Base-by-base conservation (phyloP, 176 grass and related monocot genomes). In the Urochloa ruziziensis region DNA sequence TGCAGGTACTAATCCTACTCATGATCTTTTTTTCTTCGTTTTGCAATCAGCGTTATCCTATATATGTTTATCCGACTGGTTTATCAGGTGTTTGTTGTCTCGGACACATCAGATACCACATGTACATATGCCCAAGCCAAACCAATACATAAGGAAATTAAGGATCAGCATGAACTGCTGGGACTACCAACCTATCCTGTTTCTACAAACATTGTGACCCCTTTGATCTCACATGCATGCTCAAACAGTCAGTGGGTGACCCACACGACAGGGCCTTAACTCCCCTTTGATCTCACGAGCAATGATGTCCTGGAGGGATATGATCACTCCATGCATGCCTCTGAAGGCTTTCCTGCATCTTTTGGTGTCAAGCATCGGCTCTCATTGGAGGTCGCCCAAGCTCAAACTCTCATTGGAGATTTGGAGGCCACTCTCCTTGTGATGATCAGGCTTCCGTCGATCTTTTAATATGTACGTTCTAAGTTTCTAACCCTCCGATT, bases 191-290 rank as follows among this genome's bases (percentile, higher is more conserved):
- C 65, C 42, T 59, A 51, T 29, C 49, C 36, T 67, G 51, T 71
- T 62, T 30, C 62, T 76, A 33, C 17, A 60, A 34, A 62, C 65
- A 40, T 11, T 23, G 40, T 48, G 70, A 49, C 57, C 82, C 56
- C 19, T 39, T n/a, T 43, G 40, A 53, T 59, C 73, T 74, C 89
- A 86, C 86, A 92, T 89, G 90, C 86, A 92, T 89, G 90, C 30
- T 27, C 37, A 43, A 79, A 83, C 47, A 89, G 82, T 83, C 83
- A 74, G 27, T 52, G 66, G 84, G 89, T 17, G 57, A 46, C 44
- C 54, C 6, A 17, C 35, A n/a, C 54, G 25, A 73, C 65, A 84
- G 5, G 37, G 44, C 33, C 29, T 49, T 58, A 62, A 52, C 44
- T 69, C 74, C 56, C 12, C 49, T 81, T 86, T 63, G 71, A 89